A percentile compares a stretch with the other conserved stretches of the same genome.
Conservation (phyloP, 2,329 filamentous ascomycete species). For the Ascochyta viciae-villosae region DNA sequence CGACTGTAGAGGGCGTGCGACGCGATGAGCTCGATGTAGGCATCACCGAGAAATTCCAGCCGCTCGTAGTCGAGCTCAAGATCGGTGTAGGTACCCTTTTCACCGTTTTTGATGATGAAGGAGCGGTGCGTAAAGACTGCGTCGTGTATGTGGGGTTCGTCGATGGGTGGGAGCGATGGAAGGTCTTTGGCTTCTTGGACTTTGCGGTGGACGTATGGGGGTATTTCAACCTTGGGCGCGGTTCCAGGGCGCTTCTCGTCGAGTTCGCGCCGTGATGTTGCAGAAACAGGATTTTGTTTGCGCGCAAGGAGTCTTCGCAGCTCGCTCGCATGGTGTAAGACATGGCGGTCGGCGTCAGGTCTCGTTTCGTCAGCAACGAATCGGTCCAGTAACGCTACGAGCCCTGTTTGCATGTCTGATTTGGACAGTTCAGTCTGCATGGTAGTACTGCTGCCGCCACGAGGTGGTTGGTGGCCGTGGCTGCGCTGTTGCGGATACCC, state of each 20-base stretch:
- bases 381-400: conserved; percentile 41
- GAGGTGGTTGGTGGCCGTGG: conserved; percentile 12
- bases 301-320: conserved; percentile 38
- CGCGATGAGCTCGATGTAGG: conserved; percentile 80
- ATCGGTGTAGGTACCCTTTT: conserved; percentile 25
- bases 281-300: conserved; percentile 46
- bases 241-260: conserved; percentile 38
- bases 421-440: conserved; percentile 23
- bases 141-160: conserved; percentile 65
- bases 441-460: background rate
- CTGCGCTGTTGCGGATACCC: conserved; percentile 10
- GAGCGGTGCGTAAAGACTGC: conserved; percentile 71
- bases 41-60: conserved; percentile 88
- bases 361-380: conserved; percentile 39
- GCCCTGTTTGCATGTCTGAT: conserved; percentile 37
- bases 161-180: conserved; percentile 68
- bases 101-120: conserved; percentile 27
- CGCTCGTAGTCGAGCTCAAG: conserved; percentile 70
- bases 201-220: conserved; percentile 36
- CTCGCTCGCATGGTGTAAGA: conserved; percentile 39
- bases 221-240: conserved; percentile 28
- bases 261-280: conserved; percentile 59
- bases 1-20: conserved; percentile 77
- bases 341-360: conserved; percentile 31
- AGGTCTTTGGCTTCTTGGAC: conserved; percentile 46